Base-by-base conservation (phyloP, 2,329 filamentous ascomycete species). In the Hymenoscyphus scutula region DNA sequence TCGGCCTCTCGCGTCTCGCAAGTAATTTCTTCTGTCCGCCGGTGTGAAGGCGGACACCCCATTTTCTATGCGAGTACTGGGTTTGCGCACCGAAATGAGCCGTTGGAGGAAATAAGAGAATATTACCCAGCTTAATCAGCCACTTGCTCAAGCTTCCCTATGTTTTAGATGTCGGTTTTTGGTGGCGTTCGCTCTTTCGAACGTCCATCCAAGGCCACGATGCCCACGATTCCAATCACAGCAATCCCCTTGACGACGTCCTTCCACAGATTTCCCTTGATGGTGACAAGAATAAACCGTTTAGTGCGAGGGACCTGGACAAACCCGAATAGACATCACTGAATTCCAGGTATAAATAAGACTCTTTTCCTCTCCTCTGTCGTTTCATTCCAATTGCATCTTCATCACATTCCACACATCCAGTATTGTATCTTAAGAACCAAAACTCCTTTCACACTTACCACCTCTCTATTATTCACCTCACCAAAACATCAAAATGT, bases 401-500 rank as follows among this genome's bases (percentile, higher is more conserved):
- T 23, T 48, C 7, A 17, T 48, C 38, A 45, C 38, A 45, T 45
- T n/a, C 41, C n/a, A 48, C 32, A 10, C 41, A 48, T 48, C 41
- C 41, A 19, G n/a, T 25, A 19, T 10, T 2, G 23, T 10, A 48
- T 48, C 41, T 48, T 48, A 6, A 48, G 15, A 48, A 10, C 41
- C 17, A n/a, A 48, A 48, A 25, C 8, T 23, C 41, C 23, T 4
- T 48, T 19, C 19, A 10, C n/a, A n/a, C n/a, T n/a, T n/a, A n/a
- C n/a, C n/a, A n/a, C n/a, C n/a, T n/a, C n/a, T n/a, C n/a, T n/a
- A n/a, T n/a, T 10, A n/a, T 48, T 11, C 5, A 48, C n/a, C 41
- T 19, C 2, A 41, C 13, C 37, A 41, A 41, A 41, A 5, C 7
- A 48, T 48, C 23, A 38, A 34, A 65, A 73, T 73, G 70, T 61